Evolutionary conservation across 2,329 filamentous ascomycete species (phyloP), one percentile per base, ranked within the genome.

Genomic region (Escovopsis sp.): DNA sequence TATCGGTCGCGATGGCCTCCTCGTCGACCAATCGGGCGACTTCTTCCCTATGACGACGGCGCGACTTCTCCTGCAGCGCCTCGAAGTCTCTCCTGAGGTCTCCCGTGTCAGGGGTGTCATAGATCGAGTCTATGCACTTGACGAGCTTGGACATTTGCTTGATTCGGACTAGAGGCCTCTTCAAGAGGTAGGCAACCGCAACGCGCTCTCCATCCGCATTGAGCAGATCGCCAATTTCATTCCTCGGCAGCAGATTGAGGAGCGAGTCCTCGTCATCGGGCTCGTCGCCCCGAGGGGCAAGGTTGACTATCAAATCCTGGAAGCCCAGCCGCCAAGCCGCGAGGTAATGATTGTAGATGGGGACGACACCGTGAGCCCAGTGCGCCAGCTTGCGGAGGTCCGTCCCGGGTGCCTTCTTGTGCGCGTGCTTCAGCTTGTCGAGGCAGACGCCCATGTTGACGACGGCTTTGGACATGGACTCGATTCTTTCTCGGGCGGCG

Each of bases 361-460:
- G 77, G 38, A 84, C 76, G 1, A 85, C 80, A 18, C 75, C 77
- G 43, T 86, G 76, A 2, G 88, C 82, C 91, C 91, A 98, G 35
- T 70, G 72, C 9, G 93, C 68, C 41, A 98, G 70, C 12, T 75
- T 72, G 44, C 82, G 74, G 2, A 82, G 66, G 49, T 91, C 79
- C 19, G 79, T 70, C 40, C 83, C 68, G 0, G 89, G 87, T 12
- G 93, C 83, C 42, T 81, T 79, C 54, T 77, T 82, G 64, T 98
- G 91, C 33, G 85, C 66, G 23, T 73, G 77, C 59, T 82, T 87
- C 39, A 98, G 66, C 52, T 85, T 81, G 60, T 96, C 88, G 5
- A 98, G 70, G 4, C 82, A 80, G 43, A 95, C 74, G 7, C 91
- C 91, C 88, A 98, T 96, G 52, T 86, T 80, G 36, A 96, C 79